A percentile compares a stretch with the other conserved stretches of the same genome.
Conservation (phyloP, 768 basidiomycete genomes). For the Trametes cinnabarina region DNA sequence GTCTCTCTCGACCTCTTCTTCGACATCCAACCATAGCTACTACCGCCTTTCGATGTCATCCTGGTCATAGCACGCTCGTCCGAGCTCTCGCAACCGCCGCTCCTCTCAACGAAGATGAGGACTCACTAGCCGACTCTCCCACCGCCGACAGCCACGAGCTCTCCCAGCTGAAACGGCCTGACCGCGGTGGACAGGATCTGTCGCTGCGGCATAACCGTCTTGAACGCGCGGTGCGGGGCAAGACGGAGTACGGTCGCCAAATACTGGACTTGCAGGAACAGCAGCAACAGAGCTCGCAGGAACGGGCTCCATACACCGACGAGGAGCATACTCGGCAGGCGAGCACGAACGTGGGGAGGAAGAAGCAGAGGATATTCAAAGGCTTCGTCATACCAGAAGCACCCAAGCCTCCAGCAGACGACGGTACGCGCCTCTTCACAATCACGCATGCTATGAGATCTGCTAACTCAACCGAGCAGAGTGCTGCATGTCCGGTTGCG, state of each 20-base stretch:
- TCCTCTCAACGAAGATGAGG: constrained; percentile 1
- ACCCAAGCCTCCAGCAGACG: constrained; percentile 61
- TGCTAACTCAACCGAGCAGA: constrained; percentile 42
- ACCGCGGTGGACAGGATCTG: constrained; percentile 58
- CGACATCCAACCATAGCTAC: background rate
- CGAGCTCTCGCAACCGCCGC: constrained; percentile 1
- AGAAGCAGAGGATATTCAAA: constrained; percentile 37
- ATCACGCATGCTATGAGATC: background rate
- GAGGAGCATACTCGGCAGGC: constrained; percentile 3
- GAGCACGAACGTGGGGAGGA: constrained; percentile 1
- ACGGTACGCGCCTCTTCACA: constrained; percentile 43
- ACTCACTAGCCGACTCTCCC: background rate
- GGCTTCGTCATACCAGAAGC: constrained; percentile 60
- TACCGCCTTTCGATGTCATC: background rate
- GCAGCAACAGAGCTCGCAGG: background rate
- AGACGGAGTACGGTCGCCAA: constrained; percentile 32
- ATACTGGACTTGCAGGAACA: background rate
- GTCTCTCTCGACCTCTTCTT: constrained; percentile 5
- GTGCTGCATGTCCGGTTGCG: constrained; percentile 95
- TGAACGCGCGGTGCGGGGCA: constrained; percentile 51
- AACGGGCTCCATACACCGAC: constrained; percentile 23
- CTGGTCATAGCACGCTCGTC: background rate
- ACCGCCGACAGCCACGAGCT: background rate
- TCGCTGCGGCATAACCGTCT: constrained; percentile 54
- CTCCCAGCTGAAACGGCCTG: constrained; percentile 21